Base-by-base conservation (phyloP, 352 stramenopile species). In the Phytophthora cactorum region DNA sequence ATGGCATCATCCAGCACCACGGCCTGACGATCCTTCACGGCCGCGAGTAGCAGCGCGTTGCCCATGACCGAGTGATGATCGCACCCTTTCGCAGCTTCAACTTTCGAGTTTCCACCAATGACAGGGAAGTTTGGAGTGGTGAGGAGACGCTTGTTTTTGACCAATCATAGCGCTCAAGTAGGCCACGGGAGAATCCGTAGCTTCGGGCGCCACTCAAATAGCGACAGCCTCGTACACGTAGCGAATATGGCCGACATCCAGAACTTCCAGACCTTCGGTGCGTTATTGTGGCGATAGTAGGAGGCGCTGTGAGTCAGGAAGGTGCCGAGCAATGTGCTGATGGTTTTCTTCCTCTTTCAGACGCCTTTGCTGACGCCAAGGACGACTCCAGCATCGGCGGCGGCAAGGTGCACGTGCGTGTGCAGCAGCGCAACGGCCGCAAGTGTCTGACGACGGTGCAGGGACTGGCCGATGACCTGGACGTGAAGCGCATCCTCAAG, bases 371-470 rank as follows among this genome's bases (percentile, higher is more conserved):
- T 28, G 89, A 96, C 59, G 89, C 89, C 59, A 94, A 94, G 81
- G 89, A 96, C 52, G 88, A 95, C 63, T 94, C 87, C 41, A 82
- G 84, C 73, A 87, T 94, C 53, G 86, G 87, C 68, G 81, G 86
- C 38, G 89, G 88, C 75, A 96, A 96, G 74, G 89, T 99, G 52
- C 97, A 99, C 84, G 97, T 99, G 68, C 97, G 98, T 76, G 96
- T 99, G 65, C 98, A 99, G 89, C 98, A 99, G 89, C 96, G 98
- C 70, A 99, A 99, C 77, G 97, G 98, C 51, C 91, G 97, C 66
- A 99, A 99, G 89, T 99, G 97, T 97, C 97, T 99, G 78, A 99
- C 97, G 53, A 99, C 98, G 6, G 93, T 99, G 28, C 97, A 98
- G 73, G 98, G 97, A 36, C 86, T 99, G 56, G 97, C 97, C 1